Percentiles rank a stretch among this genome's conserved stretches.
These are phyloP conservation scores for Pleurotus eryngii DNA, from an alignment of 768 basidiomycete genomes.

Conservation along the genomic window DNA sequence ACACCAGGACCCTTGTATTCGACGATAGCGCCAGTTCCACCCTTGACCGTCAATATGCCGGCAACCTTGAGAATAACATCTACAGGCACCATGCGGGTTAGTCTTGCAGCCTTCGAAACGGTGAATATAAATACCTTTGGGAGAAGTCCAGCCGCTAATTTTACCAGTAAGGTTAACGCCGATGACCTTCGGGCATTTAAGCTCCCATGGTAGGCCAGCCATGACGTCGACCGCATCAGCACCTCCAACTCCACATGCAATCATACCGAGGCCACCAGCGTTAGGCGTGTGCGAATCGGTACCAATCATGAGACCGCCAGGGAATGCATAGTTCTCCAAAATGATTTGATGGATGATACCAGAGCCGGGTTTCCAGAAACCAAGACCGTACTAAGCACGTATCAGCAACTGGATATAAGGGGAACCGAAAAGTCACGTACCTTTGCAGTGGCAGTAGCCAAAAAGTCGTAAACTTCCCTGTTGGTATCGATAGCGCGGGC, in stretches of 20 bases:
- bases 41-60: conserved; percentile 98
- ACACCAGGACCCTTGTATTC: conserved; percentile 96
- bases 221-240: conserved; percentile 99
- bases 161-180: conserved; percentile 96
- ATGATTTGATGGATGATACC: conserved; percentile 99
- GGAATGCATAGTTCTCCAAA: conserved; percentile 99
- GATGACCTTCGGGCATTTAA: conserved; percentile 99
- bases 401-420: neutral
- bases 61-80: conserved; percentile 99
- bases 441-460: conserved; percentile 95
- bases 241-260: conserved; percentile 99
- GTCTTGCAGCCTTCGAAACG: neutral
- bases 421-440: conserved; percentile 30
- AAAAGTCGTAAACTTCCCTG: conserved; percentile 99
- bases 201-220: conserved; percentile 97
- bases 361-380: conserved; percentile 99
- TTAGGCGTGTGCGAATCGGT: conserved; percentile 99
- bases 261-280: conserved; percentile 98
- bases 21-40: conserved; percentile 97
- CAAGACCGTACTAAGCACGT: conserved; percentile 80
- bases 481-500: conserved; percentile 89
- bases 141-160: conserved; percentile 95
- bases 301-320: conserved; percentile 99
- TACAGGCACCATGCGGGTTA: conserved; percentile 22
- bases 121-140: conserved; percentile 67